A percentile compares a stretch with the other conserved stretches of the same genome.
phyloP scores from a whole-genome alignment of 2,329 filamentous ascomycete genomes.

The Exserohilum turcica region DNA sequence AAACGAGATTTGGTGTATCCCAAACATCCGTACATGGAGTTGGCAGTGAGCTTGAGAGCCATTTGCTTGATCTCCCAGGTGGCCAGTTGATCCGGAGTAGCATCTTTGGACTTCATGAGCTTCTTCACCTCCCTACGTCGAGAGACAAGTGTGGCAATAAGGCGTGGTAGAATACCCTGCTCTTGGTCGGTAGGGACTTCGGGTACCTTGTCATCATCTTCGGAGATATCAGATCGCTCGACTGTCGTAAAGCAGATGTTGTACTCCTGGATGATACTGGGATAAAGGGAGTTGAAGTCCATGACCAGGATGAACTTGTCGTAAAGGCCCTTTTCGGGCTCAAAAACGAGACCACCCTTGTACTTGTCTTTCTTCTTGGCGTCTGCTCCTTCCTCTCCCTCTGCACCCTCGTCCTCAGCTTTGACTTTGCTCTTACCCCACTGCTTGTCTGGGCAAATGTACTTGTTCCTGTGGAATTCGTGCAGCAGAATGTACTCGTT shows the following conservation, averaged over 20 bases:
- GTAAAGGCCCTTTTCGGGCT: slow-evolving; percentile 95
- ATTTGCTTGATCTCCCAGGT: slow-evolving; percentile 99
- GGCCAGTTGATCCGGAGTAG: slow-evolving; percentile 82
- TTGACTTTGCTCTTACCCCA: slow-evolving; percentile 76
- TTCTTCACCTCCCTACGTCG: slow-evolving; percentile 91
- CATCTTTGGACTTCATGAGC: slow-evolving; percentile 92
- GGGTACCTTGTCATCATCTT: slow-evolving; percentile 86
- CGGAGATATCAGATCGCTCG: slow-evolving; percentile 71
- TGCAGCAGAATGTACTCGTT: slow-evolving; percentile 99
- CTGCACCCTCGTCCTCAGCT: slow-evolving; percentile 72
- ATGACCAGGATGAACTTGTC: slow-evolving; percentile 99
- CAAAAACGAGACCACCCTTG: slow-evolving; percentile 97
- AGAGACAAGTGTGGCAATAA: slow-evolving; percentile 90
- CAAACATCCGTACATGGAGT: slow-evolving; percentile 99
- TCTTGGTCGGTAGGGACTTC: slow-evolving; percentile 79
- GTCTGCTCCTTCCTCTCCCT: slow-evolving; percentile 69
- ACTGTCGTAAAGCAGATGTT: slow-evolving; percentile 99
- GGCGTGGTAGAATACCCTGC: slow-evolving; percentile 82
- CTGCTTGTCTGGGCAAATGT: slow-evolving; percentile 96
- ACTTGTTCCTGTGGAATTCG: slow-evolving; percentile 95
- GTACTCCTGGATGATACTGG: slow-evolving; percentile 98
- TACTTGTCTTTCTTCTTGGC: slow-evolving; percentile 99
- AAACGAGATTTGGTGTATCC: slow-evolving; percentile 97
- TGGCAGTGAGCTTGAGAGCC: slow-evolving; percentile 94
- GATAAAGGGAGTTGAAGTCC: slow-evolving; percentile 99